Conservation (phyloP, 768 basidiomycete species). For the Hericium erinaceus region DNA sequence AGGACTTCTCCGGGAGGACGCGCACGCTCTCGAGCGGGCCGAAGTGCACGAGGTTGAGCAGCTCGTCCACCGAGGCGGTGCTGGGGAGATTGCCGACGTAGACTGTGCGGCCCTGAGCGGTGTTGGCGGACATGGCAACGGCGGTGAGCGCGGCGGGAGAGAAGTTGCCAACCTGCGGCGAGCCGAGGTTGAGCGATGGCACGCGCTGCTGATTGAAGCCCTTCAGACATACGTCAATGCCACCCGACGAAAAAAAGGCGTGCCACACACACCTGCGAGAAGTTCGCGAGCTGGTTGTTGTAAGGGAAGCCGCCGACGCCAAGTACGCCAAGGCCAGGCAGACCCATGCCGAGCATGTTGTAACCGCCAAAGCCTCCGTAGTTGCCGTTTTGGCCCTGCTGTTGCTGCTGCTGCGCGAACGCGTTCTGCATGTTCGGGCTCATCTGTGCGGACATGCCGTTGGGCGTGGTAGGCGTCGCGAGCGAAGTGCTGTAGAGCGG, state of each 20-base stretch:
- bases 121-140: slow-evolving; percentile 46
- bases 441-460: slow-evolving; percentile 46
- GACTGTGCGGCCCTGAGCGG: slow-evolving; percentile 78
- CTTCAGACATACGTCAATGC: slow-evolving; percentile 16
- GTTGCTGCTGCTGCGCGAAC: slow-evolving; percentile 41
- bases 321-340: slow-evolving; percentile 65
- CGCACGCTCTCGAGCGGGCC: slow-evolving; percentile 93
- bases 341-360: slow-evolving; percentile 74
- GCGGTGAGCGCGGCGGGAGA: slow-evolving; percentile 73
- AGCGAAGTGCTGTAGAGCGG: slow-evolving; percentile 68
- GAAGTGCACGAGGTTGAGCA: slow-evolving; percentile 95
- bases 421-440: slow-evolving; percentile 56
- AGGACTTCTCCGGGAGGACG: slow-evolving; percentile 92
- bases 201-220: slow-evolving; percentile 49
- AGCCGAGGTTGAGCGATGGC: slow-evolving; percentile 56
- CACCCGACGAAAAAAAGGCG: neutral
- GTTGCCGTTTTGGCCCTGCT: slow-evolving; percentile 34
- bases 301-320: slow-evolving; percentile 62
- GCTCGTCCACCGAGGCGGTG: slow-evolving; percentile 94
- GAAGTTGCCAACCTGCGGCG: slow-evolving; percentile 56
- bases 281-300: slow-evolving; percentile 59
- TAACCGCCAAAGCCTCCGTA: slow-evolving; percentile 48
- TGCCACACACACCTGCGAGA: slow-evolving; percentile 45
- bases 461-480: slow-evolving; percentile 25
- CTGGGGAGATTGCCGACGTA: slow-evolving; percentile 95